A percentile compares a stretch with the other conserved stretches of the same genome.
Conservation (phyloP, 2,329 filamentous ascomycete genomes). For the Pestalotiopsis sp. region DNA sequence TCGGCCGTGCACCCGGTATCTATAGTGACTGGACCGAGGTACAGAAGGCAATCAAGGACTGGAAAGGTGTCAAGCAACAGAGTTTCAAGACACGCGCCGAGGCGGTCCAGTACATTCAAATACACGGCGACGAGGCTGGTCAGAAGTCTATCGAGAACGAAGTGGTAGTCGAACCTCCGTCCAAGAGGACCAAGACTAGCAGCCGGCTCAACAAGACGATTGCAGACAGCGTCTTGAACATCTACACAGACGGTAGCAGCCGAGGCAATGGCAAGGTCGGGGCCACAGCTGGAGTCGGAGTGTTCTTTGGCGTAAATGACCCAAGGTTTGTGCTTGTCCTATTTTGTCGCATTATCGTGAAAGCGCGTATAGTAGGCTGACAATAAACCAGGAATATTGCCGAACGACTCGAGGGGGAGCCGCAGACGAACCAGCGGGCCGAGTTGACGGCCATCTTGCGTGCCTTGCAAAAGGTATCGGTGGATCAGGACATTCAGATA, state of each 20-base stretch:
- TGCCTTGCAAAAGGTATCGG: conserved; percentile 75
- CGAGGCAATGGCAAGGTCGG: conserved; percentile 58
- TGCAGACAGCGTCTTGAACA: conserved; percentile 38
- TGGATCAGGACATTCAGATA: conserved; percentile 72
- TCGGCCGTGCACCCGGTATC: conserved; percentile 60
- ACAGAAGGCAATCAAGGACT: conserved; percentile 72
- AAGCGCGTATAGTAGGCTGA: background rate
- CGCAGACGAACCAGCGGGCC: conserved; percentile 95
- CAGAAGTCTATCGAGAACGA: conserved; percentile 40
- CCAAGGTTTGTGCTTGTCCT: conserved; percentile 43
- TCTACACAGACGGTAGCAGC: conserved; percentile 68
- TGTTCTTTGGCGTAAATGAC: conserved; percentile 63
- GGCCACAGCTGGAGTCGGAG: conserved; percentile 63
- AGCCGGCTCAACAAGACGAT: conserved; percentile 10
- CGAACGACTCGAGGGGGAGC: conserved; percentile 71
- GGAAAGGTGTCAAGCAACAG: conserved; percentile 70
- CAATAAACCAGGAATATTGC: conserved; percentile 59
- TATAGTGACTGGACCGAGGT: conserved; percentile 70
- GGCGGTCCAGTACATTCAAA: conserved; percentile 75
- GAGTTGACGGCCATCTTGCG: conserved; percentile 87
- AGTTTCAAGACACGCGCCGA: conserved; percentile 70
- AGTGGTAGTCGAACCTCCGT: conserved; percentile 31
- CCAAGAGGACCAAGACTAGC: conserved; percentile 36
- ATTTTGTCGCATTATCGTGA: background rate
- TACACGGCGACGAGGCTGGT: conserved; percentile 46